Percentiles rank a stretch among this genome's conserved stretches.
phyloP scores from a whole-genome alignment of 768 basidiomycete species.

The Suillus clintonianus region DNA sequence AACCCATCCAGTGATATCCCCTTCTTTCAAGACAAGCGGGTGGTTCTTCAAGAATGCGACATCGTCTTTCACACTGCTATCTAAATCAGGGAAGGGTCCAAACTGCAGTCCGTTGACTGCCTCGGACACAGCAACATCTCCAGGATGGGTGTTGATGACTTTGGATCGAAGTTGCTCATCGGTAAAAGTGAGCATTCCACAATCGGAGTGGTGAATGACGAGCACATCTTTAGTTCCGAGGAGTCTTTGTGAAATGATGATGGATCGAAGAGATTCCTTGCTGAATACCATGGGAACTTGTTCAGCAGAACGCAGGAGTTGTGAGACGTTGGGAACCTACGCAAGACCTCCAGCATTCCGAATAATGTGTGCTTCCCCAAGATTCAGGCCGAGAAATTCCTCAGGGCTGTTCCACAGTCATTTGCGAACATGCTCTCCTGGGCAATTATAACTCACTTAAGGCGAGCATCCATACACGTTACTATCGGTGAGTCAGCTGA shows the following conservation, averaged over 20 bases:
- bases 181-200: conserved; percentile 71
- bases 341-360: conserved; percentile 72
- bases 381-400: conserved; percentile 57
- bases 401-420: conserved; percentile 44
- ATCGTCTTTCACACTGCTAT: conserved; percentile 58
- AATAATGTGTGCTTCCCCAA: conserved; percentile 73
- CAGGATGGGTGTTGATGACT: conserved; percentile 48
- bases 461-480: conserved; percentile 76
- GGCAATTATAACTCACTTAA: conserved; percentile 48
- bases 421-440: not conserved
- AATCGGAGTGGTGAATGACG: conserved; percentile 70
- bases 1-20: conserved; percentile 64
- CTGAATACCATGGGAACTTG: conserved; percentile 29
- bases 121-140: conserved; percentile 35
- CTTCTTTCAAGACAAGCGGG: conserved; percentile 55
- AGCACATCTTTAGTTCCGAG: conserved; percentile 70
- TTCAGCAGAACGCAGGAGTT: not conserved
- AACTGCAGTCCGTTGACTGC: conserved; percentile 60
- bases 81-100: conserved; percentile 37
- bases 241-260: conserved; percentile 73
- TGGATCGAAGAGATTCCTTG: conserved; percentile 62
- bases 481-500: conserved; percentile 33
- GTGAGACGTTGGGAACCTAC: conserved; percentile 37
- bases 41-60: conserved; percentile 57
- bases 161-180: conserved; percentile 48